Evolutionary conservation across 495 filamentous ascomycete genomes (phyloP).

Genomic region (Elaphomyces granulatus): DNA sequence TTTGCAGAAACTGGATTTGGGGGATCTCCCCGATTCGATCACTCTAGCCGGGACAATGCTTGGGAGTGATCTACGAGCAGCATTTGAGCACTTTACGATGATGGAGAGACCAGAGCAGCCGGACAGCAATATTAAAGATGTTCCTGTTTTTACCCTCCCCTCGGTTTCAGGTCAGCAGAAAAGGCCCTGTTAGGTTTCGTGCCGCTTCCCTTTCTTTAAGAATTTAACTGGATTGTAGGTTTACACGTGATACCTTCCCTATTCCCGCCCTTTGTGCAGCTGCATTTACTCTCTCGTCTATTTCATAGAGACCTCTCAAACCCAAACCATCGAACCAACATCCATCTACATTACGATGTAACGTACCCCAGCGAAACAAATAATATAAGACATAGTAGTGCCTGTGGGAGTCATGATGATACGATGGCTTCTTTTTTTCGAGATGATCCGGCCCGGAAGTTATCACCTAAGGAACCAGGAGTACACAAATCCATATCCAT

Average conservation of each 20-base stretch:
- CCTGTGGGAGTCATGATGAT: neutral
- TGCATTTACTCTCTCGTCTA: conserved; percentile 47
- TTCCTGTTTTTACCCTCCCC: conserved; percentile 33
- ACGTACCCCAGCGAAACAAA: conserved; percentile 40
- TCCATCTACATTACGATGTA: conserved; percentile 69
- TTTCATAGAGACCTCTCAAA: conserved; percentile 70
- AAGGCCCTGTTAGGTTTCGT: neutral
- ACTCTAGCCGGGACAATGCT: conserved; percentile 18
- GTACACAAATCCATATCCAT: conserved; percentile 57
- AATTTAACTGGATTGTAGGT: conserved; percentile 31
- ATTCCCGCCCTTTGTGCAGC: conserved; percentile 53
- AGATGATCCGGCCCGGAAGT: conserved; percentile 19
- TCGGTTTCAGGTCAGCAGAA: conserved; percentile 25
- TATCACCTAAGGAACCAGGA: conserved; percentile 48
- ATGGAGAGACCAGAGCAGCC: neutral
- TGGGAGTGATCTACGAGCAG: conserved; percentile 19
- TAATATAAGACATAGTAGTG: neutral
- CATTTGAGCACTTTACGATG: conserved; percentile 21
- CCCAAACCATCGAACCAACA: conserved; percentile 63
- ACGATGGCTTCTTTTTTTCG: conserved; percentile 35
- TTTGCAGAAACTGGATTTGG: conserved; percentile 22
- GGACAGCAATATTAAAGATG: conserved; percentile 21
- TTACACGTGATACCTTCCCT: conserved; percentile 61
- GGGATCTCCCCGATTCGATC: conserved; percentile 17
- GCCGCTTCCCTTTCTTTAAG: neutral